These are phyloP conservation scores for Gentiana straminea DNA, from an alignment of 257 asterid species.

Conservation along the genomic window DNA sequence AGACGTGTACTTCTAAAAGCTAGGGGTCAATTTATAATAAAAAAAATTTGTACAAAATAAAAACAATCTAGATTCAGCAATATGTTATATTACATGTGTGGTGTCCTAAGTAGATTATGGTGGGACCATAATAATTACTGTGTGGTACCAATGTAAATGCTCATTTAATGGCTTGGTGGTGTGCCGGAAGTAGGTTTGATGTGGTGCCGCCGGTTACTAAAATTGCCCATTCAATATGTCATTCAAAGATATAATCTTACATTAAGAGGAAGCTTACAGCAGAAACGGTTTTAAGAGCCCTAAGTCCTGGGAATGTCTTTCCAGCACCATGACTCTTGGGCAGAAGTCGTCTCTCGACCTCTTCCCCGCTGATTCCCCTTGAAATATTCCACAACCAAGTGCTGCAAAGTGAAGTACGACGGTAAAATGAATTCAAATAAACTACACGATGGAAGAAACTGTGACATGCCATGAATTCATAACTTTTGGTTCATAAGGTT, in stretches of 20 bases:
- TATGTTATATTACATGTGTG: too few relatives aligned
- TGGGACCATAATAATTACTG: too few relatives aligned
- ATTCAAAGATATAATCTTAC: not conserved
- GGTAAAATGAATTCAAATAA: not conserved
- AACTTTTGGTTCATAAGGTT: not conserved
- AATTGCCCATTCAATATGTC: not conserved
- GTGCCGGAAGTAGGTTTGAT: too few relatives aligned
- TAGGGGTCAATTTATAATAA: too few relatives aligned
- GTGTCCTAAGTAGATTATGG: too few relatives aligned
- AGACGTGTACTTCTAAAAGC: too few relatives aligned
- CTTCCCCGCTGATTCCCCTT: conserved; percentile 83
- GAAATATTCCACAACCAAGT: conserved; percentile 94
- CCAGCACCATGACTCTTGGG: conserved; percentile 97
- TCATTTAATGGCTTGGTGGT: too few relatives aligned
- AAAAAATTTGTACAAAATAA: too few relatives aligned
- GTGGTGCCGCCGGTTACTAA: not conserved
- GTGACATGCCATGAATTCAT: not conserved
- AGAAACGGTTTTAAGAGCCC: conserved; percentile 62
- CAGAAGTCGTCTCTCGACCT: conserved; percentile 91
- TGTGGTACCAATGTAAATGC: too few relatives aligned
- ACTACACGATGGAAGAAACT: not conserved
- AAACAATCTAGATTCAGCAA: too few relatives aligned
- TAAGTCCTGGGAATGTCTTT: conserved; percentile 87
- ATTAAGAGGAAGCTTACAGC: conserved; percentile 31
- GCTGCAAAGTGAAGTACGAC: conserved; percentile 26